Evolutionary conservation across 352 stramenopile genomes (phyloP).

Genomic region (Phytophthora hybrid): DNA sequence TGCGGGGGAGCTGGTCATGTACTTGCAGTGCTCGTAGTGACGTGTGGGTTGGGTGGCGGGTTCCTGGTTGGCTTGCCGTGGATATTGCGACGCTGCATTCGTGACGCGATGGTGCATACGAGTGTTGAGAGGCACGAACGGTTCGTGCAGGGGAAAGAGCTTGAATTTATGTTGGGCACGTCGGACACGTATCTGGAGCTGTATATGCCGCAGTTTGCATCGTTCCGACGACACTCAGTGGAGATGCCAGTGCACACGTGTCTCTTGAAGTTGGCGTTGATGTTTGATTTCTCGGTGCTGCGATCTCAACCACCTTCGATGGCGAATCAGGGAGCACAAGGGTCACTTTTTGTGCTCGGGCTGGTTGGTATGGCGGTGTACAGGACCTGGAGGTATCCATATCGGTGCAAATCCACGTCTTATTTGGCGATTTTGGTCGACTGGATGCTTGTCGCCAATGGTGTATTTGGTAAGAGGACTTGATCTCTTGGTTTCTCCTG

Average conservation of each 20-base stretch:
- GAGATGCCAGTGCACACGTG: slow-evolving; percentile 50
- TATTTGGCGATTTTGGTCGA: slow-evolving; percentile 41
- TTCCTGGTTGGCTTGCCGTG: slow-evolving; percentile 62
- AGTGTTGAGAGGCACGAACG: slow-evolving; percentile 53
- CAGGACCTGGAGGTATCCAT: slow-evolving; percentile 39
- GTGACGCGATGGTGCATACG: slow-evolving; percentile 36
- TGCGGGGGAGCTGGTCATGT: slow-evolving; percentile 48
- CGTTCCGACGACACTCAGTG: slow-evolving; percentile 47
- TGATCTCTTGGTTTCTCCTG: neutral
- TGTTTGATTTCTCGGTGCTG: slow-evolving; percentile 61
- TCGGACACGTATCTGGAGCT: slow-evolving; percentile 70
- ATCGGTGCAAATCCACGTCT: slow-evolving; percentile 50
- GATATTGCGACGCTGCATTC: slow-evolving; percentile 47
- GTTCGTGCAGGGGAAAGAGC: slow-evolving; percentile 58
- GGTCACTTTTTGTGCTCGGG: slow-evolving; percentile 48
- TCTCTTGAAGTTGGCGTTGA: slow-evolving; percentile 54
- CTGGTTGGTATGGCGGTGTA: slow-evolving; percentile 34
- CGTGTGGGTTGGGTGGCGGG: slow-evolving; percentile 41
- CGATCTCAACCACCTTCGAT: slow-evolving; percentile 49
- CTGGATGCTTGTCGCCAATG: slow-evolving; percentile 58
- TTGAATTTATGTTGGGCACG: slow-evolving; percentile 62
- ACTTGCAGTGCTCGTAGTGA: slow-evolving; percentile 43
- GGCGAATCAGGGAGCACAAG: slow-evolving; percentile 62
- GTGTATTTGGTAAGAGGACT: slow-evolving; percentile 52
- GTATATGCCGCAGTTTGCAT: slow-evolving; percentile 62